These are phyloP conservation scores for Termitomyces sp. DNA, from an alignment of 768 basidiomycete genomes.

Conservation along the genomic window DNA sequence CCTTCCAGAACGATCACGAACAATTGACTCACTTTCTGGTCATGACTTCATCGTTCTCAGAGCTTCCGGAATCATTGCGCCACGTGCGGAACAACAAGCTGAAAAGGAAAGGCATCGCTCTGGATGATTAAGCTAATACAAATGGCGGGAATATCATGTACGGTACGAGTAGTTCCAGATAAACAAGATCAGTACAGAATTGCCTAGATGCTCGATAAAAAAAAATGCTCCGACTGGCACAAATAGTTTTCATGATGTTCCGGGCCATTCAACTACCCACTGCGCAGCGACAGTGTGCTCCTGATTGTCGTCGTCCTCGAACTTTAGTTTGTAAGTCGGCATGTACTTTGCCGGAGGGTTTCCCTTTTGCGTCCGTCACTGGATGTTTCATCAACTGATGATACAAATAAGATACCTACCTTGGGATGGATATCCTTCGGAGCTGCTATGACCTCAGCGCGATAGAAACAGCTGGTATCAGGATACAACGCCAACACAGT, in stretches of 20 bases:
- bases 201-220: constrained; percentile 18
- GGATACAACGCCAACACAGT: constrained; percentile 88
- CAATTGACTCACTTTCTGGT: not conserved
- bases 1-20: constrained; percentile 14
- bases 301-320: constrained; percentile 87
- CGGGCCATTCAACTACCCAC: constrained; percentile 82
- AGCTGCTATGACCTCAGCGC: constrained; percentile 77
- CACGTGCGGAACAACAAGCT: constrained; percentile 5
- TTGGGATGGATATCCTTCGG: constrained; percentile 46
- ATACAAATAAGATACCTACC: constrained; percentile 23
- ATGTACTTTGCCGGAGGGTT: constrained; percentile 45
- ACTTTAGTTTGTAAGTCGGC: constrained; percentile 74
- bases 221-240: not conserved
- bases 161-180: constrained; percentile 16
- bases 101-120: not conserved
- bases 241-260: constrained; percentile 23
- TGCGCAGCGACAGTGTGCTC: constrained; percentile 75
- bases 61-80: constrained; percentile 1
- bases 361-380: constrained; percentile 20
- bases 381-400: not conserved
- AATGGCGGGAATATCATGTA: constrained; percentile 4
- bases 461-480: constrained; percentile 89
- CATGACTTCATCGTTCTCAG: constrained; percentile 1
- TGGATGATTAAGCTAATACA: constrained; percentile 13
- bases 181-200: constrained; percentile 16